phyloP scores from a whole-genome alignment of 805 yeast genomes.

The Ogataea haglerorum region DNA sequence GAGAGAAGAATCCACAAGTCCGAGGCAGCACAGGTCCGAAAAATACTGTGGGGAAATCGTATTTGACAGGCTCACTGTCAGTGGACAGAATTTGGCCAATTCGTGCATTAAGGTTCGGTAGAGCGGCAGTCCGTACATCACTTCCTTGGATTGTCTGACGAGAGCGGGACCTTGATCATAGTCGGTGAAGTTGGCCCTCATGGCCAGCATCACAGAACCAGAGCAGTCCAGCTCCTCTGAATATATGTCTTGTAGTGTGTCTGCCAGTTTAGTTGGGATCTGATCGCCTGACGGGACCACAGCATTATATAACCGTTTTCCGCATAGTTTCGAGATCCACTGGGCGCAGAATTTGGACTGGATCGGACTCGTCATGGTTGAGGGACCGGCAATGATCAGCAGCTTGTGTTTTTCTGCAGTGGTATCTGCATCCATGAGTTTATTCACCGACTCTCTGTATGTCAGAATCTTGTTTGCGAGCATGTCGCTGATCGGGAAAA shows the following conservation, averaged over 20 bases:
- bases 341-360: conserved; percentile 41
- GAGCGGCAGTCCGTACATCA: conserved; percentile 38
- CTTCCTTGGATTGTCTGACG: conserved; percentile 24
- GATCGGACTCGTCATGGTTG: conserved; percentile 27
- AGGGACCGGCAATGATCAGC: conserved; percentile 41
- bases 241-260: conserved; percentile 5
- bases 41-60: conserved; percentile 50
- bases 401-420: conserved; percentile 12
- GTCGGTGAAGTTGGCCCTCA: conserved; percentile 38
- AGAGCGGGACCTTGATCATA: conserved; percentile 22
- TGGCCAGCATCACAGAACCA: conserved; percentile 29
- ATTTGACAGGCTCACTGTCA: conserved; percentile 45
- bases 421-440: conserved; percentile 14
- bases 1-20: conserved; percentile 41
- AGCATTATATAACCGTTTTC: conserved; percentile 18
- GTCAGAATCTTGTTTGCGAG: conserved; percentile 31
- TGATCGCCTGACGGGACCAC: neutral
- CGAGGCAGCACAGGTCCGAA: conserved; percentile 44
- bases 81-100: conserved; percentile 41
- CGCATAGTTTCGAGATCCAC: conserved; percentile 35
- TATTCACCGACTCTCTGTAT: conserved; percentile 30
- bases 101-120: conserved; percentile 39
- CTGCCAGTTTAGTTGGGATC: conserved; percentile 5
- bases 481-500: conserved; percentile 35
- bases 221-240: conserved; percentile 8